phyloP scores from a whole-genome alignment of 352 stramenopile genomes.

The Pythium phragmitis region DNA sequence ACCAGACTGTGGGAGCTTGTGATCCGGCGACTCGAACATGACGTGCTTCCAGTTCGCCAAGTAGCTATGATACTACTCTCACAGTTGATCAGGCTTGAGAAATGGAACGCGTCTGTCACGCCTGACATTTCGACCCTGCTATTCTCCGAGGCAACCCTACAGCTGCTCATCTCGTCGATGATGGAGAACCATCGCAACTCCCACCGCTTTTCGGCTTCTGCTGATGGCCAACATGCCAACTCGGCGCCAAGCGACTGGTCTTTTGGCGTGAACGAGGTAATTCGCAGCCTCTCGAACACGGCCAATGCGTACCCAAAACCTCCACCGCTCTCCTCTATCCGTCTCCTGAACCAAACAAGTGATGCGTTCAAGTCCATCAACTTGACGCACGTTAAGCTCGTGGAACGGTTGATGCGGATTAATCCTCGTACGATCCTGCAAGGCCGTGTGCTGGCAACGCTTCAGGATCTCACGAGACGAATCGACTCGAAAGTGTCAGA shows the following conservation, averaged over 20 bases:
- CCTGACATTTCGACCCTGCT: conserved; percentile 33
- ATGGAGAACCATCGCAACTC: conserved; percentile 65
- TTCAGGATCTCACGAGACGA: conserved; percentile 37
- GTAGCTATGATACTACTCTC: conserved; percentile 49
- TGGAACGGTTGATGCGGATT: conserved; percentile 49
- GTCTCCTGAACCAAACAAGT: conserved; percentile 49
- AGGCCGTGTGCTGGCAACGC: conserved; percentile 24
- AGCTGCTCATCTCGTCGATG: conserved; percentile 40
- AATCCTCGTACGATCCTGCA: conserved; percentile 37
- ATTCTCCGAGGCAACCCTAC: conserved; percentile 46
- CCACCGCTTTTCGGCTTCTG: conserved; percentile 57
- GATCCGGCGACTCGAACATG: conserved; percentile 47
- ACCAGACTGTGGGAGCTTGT: conserved; percentile 50
- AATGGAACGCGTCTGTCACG: conserved; percentile 19
- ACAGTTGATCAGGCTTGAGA: conserved; percentile 52
- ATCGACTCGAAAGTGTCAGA: conserved; percentile 41
- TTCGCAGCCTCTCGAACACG: conserved; percentile 49
- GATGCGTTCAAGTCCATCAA: conserved; percentile 38
- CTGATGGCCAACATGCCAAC: conserved; percentile 66
- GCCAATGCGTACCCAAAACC: conserved; percentile 48
- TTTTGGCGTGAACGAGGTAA: conserved; percentile 65
- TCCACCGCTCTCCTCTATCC: conserved; percentile 49
- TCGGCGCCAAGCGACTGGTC: conserved; percentile 73
- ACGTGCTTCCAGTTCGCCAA: conserved; percentile 67
- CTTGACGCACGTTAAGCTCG: conserved; percentile 40